Evolutionary conservation across 495 filamentous ascomycete genomes (phyloP), one percentile per base, ranked within the genome.

Genomic region (Trichocladium uniseriatum): DNA sequence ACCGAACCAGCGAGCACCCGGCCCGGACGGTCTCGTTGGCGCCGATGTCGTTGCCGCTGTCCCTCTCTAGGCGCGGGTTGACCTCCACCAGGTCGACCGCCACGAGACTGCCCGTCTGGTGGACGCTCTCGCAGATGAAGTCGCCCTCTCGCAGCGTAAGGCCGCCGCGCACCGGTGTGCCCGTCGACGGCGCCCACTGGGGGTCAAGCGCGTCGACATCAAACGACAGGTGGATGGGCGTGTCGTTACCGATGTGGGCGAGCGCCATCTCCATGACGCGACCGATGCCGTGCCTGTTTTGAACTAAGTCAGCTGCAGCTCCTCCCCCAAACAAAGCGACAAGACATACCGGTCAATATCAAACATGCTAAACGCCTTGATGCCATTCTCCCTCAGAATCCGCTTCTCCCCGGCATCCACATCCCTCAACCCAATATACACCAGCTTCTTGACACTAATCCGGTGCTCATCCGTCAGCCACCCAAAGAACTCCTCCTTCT

Each of bases 321-420:
- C n/a, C n/a, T n/a, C n/a, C n/a, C n/a, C n/a, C n/a, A n/a, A n/a
- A n/a, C n/a, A n/a, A n/a, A n/a, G n/a, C n/a, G n/a, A n/a, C n/a
- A 32, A 10, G 40, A 52, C 69, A 49, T 67, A 87, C 81, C 79
- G 76, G 61, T 99, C 92, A 66, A 99, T 86, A 66, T 97, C 92
- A 64, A 96, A 90, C 92, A 97, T 99, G 67, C 83, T 90, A 60
- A 97, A 99, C 6, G 91, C 94, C 69, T 85, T 89, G 68, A 99
- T 89, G 2, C 84, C 83, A 55, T 99, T 71, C 53, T 96, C 87
- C 45, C 82, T 77, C 48, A 99, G 69, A 31, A 95, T 82, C 67
- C 76, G 75, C 82, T 97, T 99, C 78, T 99, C 92, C 1, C 81
- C 87, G 6, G 77, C 66, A 59, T 99, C 92, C 16, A 97, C 88